Conservation (phyloP, 345 rosid species). For the Pugionium dolabratum region DNA sequence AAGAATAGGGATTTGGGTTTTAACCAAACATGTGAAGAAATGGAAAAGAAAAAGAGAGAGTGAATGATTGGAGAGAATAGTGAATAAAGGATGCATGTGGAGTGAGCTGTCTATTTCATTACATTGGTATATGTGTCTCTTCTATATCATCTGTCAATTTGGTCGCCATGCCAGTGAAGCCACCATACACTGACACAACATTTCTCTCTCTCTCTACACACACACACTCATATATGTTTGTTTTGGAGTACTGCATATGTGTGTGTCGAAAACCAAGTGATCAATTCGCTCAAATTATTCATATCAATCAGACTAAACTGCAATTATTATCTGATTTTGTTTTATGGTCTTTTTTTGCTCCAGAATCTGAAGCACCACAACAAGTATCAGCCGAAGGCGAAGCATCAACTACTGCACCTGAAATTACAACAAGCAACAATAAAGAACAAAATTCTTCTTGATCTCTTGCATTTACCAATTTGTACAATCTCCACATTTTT, state of each 20-base stretch:
- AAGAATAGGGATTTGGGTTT: constrained; percentile 16
- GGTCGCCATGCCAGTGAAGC: constrained; percentile 40
- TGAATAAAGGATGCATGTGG: constrained; percentile 53
- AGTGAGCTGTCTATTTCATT: constrained; percentile 58
- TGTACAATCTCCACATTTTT: constrained; percentile 56
- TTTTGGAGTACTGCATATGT: constrained; percentile 7
- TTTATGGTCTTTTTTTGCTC: not conserved
- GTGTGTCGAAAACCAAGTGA: constrained; percentile 15
- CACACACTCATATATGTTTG: constrained; percentile 1
- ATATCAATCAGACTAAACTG: constrained; percentile 30
- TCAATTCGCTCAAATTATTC: constrained; percentile 8
- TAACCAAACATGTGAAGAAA: constrained; percentile 17
- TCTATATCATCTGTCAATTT: constrained; percentile 35
- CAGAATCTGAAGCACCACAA: constrained; percentile 57
- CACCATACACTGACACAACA: constrained; percentile 41
- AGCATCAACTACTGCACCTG: constrained; percentile 39
- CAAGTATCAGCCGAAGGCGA: constrained; percentile 49
- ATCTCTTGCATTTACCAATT: constrained; percentile 30
- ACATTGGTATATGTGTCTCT: constrained; percentile 40
- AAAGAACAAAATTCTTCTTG: constrained; percentile 36
- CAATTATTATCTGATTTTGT: not conserved
- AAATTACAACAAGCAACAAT: constrained; percentile 48
- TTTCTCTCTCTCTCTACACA: not conserved
- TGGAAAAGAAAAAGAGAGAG: constrained; percentile 31
- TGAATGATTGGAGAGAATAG: constrained; percentile 41